phyloP scores from a whole-genome alignment of 345 rosid species.

The Lagerstroemia speciosa region DNA sequence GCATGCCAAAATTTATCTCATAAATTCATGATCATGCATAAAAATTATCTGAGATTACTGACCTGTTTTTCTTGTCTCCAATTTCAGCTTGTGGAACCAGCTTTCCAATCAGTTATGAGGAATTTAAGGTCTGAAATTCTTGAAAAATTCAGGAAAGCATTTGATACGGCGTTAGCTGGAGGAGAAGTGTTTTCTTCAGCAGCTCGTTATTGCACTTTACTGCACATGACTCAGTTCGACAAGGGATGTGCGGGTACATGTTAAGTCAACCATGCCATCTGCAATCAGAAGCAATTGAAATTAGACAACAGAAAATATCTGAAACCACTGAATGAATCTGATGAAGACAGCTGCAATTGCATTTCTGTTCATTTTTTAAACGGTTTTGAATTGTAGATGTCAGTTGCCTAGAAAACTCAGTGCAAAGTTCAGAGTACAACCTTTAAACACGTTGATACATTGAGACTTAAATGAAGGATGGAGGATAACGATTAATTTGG shows the following conservation, averaged over 20 bases:
- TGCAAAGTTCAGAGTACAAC: too few species aligned
- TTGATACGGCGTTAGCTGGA: slow-evolving; percentile 57
- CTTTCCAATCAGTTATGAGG: slow-evolving; percentile 63
- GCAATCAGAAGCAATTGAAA: too few species aligned
- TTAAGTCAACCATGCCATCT: too few species aligned
- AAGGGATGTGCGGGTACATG: slow-evolving; percentile 57
- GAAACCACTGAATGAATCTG: too few species aligned
- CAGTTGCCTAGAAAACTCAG: too few species aligned
- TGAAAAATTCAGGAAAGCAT: slow-evolving; percentile 55
- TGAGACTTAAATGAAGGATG: too few species aligned
- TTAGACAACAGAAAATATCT: too few species aligned
- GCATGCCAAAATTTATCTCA: background rate
- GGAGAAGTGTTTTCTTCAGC: slow-evolving; percentile 72
- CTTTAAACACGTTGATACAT: too few species aligned
- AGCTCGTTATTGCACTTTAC: slow-evolving; percentile 34
- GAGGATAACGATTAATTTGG: too few species aligned
- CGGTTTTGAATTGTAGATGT: too few species aligned
- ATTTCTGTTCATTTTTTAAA: too few species aligned
- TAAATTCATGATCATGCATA: background rate
- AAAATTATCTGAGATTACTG: background rate
- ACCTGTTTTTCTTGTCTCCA: background rate
- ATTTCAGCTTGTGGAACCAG: slow-evolving; percentile 78
- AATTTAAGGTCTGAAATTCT: slow-evolving; percentile 61
- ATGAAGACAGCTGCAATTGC: too few species aligned
- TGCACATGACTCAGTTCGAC: slow-evolving; percentile 44